phyloP scores from a whole-genome alignment of 2,329 filamentous ascomycete species.

The Stachybotrys chartarum region DNA sequence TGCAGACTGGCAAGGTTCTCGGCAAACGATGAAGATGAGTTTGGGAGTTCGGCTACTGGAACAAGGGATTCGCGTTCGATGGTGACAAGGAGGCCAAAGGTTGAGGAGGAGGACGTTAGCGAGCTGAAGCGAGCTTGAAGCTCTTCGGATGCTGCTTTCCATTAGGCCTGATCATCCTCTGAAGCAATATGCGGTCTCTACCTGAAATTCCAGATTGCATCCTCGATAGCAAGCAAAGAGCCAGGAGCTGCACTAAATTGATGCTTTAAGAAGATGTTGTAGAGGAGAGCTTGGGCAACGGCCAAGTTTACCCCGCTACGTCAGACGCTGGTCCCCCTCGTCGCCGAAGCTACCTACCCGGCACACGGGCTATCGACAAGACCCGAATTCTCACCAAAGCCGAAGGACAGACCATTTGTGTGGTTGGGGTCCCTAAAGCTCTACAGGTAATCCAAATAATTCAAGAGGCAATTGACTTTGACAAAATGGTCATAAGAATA shows the following conservation, averaged over 20 bases:
- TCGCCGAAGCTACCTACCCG: not conserved
- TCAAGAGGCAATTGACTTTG: no score
- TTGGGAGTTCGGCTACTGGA: constrained; percentile 48
- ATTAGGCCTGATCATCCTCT: constrained; percentile 1
- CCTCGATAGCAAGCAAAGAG: constrained; percentile 3
- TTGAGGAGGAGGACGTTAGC: constrained; percentile 50
- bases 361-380: not conserved
- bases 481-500: no score
- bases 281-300: not conserved
- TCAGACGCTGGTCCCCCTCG: not conserved
- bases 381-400: not conserved
- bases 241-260: not conserved
- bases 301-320: not conserved
- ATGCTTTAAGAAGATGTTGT: not conserved
- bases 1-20: constrained; percentile 57
- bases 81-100: constrained; percentile 65
- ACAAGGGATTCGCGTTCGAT: constrained; percentile 64
- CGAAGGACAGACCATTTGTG: no score
- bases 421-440: not conserved
- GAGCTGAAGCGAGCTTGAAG: constrained; percentile 66
- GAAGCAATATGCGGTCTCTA: constrained; percentile 21
- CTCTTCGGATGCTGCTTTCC: constrained; percentile 61
- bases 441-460: no score
- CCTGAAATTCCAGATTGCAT: constrained; percentile 80
- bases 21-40: constrained; percentile 49